Percentiles rank a stretch among this genome's conserved stretches.
phyloP scores from a whole-genome alignment of 2,329 filamentous ascomycete genomes.

The Nigrospora sphaerica region DNA sequence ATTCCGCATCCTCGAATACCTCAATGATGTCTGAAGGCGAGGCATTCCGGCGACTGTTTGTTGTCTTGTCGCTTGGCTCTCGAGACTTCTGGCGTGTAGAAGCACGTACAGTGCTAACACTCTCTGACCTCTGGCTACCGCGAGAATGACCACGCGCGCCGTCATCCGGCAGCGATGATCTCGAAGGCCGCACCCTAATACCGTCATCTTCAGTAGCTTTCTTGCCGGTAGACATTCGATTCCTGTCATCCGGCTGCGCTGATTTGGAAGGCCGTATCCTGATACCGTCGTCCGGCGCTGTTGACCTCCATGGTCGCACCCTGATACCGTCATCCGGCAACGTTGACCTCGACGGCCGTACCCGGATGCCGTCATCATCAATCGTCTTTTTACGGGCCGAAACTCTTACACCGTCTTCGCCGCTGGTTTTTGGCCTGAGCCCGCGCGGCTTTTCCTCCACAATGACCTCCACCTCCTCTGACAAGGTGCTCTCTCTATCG shows the following conservation, averaged over 20 bases:
- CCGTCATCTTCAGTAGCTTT: constrained; percentile 17
- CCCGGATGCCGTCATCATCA: constrained; percentile 11
- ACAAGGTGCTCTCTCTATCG: constrained; percentile 11
- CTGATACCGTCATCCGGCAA: background rate
- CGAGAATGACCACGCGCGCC: constrained; percentile 24
- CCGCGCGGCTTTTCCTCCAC: constrained; percentile 3
- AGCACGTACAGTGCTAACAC: constrained; percentile 18
- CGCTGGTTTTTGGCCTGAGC: constrained; percentile 1
- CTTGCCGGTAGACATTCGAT: constrained; percentile 2
- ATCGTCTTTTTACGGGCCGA: constrained; percentile 24
- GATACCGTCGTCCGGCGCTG: constrained; percentile 12
- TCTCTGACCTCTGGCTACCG: constrained; percentile 12
- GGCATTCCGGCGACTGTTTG: constrained; percentile 11
- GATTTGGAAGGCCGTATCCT: constrained; percentile 5
- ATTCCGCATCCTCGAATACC: constrained; percentile 27
- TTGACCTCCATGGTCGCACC: constrained; percentile 14
- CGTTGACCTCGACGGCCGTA: constrained; percentile 4
- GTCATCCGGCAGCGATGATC: constrained; percentile 20
- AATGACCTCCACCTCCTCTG: constrained; percentile 12
- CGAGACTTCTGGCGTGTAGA: constrained; percentile 19
- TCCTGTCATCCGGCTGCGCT: background rate
- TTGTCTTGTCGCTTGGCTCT: constrained; percentile 11
- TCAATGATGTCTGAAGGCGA: constrained; percentile 22
- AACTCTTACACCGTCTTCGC: constrained; percentile 37
- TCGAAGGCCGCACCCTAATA: constrained; percentile 16